These are phyloP conservation scores for Curvularia lunata DNA, from an alignment of 2,329 filamentous ascomycete genomes.

Conservation along the genomic window DNA sequence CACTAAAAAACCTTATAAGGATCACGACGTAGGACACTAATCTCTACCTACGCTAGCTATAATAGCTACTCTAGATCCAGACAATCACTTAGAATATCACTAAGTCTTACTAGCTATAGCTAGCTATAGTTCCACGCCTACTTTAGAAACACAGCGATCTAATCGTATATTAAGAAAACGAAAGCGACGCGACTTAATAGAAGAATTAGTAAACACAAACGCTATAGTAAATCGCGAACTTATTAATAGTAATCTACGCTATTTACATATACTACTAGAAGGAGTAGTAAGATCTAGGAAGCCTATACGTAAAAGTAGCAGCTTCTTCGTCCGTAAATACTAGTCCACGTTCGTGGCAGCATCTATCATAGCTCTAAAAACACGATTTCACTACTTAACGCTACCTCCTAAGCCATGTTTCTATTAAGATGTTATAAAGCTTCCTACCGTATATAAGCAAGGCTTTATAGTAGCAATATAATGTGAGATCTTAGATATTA, in stretches of 20 bases:
- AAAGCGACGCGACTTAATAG: slow-evolving; percentile 3
- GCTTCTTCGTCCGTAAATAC: slow-evolving; percentile 21
- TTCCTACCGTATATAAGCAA: slow-evolving; percentile 15
- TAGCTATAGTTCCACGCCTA: slow-evolving; percentile 5
- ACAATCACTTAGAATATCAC: slow-evolving; percentile 3
- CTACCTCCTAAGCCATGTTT: slow-evolving; percentile 15
- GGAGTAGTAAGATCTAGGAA: slow-evolving; percentile 12
- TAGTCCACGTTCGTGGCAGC: slow-evolving; percentile 18
- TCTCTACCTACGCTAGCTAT: slow-evolving; percentile 7
- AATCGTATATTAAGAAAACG: too few relatives aligned
- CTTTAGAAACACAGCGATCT: slow-evolving; percentile 7
- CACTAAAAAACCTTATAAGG: not conserved
- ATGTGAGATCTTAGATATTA: slow-evolving; percentile 12
- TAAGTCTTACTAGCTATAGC: slow-evolving; percentile 10
- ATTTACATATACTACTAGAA: slow-evolving; percentile 18
- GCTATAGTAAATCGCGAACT: slow-evolving; percentile 12
- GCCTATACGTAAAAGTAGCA: slow-evolving; percentile 16
- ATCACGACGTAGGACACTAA: not conserved
- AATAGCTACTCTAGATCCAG: slow-evolving; percentile 11
- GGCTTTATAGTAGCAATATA: slow-evolving; percentile 18
- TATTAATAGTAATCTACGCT: slow-evolving; percentile 15
- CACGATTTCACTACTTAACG: slow-evolving; percentile 12
- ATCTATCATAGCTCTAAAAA: slow-evolving; percentile 16
- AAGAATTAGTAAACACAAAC: slow-evolving; percentile 6
- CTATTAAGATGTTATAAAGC: slow-evolving; percentile 19